Conservation (phyloP, 192 early-diverging fungal genomes). For the Backusella mclennaniae region DNA sequence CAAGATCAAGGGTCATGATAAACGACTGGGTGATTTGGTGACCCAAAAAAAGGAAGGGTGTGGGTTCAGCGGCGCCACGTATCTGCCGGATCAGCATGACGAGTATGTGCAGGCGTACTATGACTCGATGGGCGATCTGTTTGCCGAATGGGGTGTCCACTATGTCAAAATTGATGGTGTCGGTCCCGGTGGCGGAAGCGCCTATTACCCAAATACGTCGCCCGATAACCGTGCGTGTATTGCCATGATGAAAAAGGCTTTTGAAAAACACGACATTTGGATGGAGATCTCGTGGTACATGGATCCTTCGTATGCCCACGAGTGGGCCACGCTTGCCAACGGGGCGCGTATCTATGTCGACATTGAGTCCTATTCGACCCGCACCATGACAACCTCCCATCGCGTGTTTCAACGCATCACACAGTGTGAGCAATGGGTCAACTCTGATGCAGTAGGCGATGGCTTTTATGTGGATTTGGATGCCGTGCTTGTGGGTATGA, state of each 20-base stretch:
- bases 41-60: conserved; percentile 18
- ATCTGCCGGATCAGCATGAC: conserved; percentile 18
- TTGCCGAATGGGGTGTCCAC: conserved; percentile 30
- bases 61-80: conserved; percentile 28
- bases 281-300: conserved; percentile 35
- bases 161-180: conserved; percentile 34
- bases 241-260: conserved; percentile 11
- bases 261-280: conserved; percentile 31
- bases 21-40: conserved; percentile 9
- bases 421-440: conserved; percentile 19
- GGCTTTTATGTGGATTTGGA: conserved; percentile 33
- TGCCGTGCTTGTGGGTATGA: conserved; percentile 30
- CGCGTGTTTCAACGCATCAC: conserved; percentile 33
- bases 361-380: conserved; percentile 34
- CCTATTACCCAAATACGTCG: conserved; percentile 19
- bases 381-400: conserved; percentile 23
- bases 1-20: conserved; percentile 11
- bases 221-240: conserved; percentile 28
- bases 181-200: conserved; percentile 30
- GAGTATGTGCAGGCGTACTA: conserved; percentile 17
- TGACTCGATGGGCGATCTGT: conserved; percentile 27
- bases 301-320: conserved; percentile 16
- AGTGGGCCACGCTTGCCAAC: conserved; percentile 23
- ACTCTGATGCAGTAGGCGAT: conserved; percentile 4
- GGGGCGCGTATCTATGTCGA: conserved; percentile 30